phyloP scores from a whole-genome alignment of 495 filamentous ascomycete genomes.

The Hypoxylon perforatum region DNA sequence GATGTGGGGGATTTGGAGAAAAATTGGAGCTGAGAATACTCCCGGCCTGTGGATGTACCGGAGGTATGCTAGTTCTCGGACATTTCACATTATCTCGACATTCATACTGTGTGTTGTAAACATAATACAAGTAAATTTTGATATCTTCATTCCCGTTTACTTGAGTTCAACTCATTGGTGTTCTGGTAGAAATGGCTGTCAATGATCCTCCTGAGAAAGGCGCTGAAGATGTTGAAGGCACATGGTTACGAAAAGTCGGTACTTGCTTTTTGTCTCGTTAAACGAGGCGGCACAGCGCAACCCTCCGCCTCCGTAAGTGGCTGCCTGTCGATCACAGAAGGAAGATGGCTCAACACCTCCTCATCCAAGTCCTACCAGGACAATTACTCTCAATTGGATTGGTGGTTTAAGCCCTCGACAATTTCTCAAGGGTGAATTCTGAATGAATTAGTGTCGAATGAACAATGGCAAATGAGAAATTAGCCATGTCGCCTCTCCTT shows the following conservation, averaged over 20 bases:
- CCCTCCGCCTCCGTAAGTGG: not conserved
- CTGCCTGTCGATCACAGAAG: constrained; percentile 10
- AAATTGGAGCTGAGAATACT: not conserved
- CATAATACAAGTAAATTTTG: not conserved
- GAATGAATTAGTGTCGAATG: constrained; percentile 3
- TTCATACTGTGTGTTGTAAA: no score
- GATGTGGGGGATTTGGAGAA: constrained; percentile 20
- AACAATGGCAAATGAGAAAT: constrained; percentile 4
- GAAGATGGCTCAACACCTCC: no score
- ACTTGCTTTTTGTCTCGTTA: not conserved
- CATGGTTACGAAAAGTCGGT: no score
- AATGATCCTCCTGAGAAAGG: no score
- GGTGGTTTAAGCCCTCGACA: not conserved
- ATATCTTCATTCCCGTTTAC: not conserved
- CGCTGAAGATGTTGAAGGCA: no score
- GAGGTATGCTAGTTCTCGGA: no score
- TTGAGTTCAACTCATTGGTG: no score
- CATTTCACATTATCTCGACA: no score
- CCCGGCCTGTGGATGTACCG: no score
- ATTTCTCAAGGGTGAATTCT: not conserved
- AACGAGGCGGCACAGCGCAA: not conserved
- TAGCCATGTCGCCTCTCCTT: constrained; percentile 12
- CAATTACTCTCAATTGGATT: not conserved
- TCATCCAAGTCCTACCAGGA: no score
- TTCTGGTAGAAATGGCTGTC: no score